phyloP scores from a whole-genome alignment of 1,139 yeast species.

The Kluyveromyces sp. region DNA sequence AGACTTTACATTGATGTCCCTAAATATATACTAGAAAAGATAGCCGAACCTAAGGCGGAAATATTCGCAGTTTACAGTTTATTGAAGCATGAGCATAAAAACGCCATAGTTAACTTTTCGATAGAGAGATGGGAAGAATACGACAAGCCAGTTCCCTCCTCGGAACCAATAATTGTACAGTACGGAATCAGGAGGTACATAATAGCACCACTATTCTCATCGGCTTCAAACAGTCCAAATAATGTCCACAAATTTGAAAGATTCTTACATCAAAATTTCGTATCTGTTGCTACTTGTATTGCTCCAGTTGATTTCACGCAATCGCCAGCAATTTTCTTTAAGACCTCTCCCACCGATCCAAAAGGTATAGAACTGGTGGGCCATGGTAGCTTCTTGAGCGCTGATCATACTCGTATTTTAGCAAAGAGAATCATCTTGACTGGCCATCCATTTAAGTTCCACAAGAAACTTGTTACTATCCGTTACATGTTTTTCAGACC shows the following conservation, averaged over 20 bases:
- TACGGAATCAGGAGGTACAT: conserved; percentile 87
- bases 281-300: conserved; percentile 76
- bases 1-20: conserved; percentile 60
- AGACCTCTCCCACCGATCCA: conserved; percentile 33
- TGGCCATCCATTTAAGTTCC: conserved; percentile 93
- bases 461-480: conserved; percentile 82
- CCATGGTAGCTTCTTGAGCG: conserved; percentile 81
- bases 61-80: conserved; percentile 68
- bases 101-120: conserved; percentile 74
- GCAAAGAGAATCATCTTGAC: conserved; percentile 87
- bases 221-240: conserved; percentile 67
- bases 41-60: conserved; percentile 33
- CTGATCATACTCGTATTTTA: conserved; percentile 75
- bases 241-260: conserved; percentile 83
- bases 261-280: conserved; percentile 71
- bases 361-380: conserved; percentile 65
- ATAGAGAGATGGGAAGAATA: conserved; percentile 85
- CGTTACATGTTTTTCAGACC: conserved; percentile 96
- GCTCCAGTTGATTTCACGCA: conserved; percentile 85
- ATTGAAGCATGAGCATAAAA: conserved; percentile 78
- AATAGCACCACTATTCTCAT: conserved; percentile 80
- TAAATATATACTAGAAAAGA: conserved; percentile 37
- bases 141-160: conserved; percentile 74
- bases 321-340: conserved; percentile 72
- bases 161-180: conserved; percentile 73